Base-by-base conservation (phyloP, 1,284 basidiomycete genomes). In the Ganoderma boninense region DNA sequence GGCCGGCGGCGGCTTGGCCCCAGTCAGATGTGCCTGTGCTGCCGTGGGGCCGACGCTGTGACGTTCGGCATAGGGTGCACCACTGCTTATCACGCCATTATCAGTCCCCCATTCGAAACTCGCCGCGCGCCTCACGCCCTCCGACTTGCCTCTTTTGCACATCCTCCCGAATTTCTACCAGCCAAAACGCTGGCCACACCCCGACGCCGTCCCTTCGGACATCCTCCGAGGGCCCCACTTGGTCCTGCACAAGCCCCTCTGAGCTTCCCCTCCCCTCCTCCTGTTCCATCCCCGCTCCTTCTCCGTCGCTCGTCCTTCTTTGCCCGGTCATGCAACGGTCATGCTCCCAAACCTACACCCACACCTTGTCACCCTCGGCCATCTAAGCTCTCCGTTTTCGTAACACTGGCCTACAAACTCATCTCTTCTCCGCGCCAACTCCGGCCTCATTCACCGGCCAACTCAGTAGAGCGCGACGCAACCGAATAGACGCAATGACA, bases 41-140 rank as follows among this genome's bases (percentile, higher is more conserved):
- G n/a, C 35, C 13, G 29, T 42, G 23, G 62, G n/a, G 59, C 59
- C 59, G 62, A 29, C n/a, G 26, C 26, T 35, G 59, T 40, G 59
- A 60, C 56, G 32, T 57, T 60, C 59, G 59, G 59, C 73, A 69
- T 59, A 35, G 67, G 26, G 20, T n/a, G 56, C 46, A 40, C 64
- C 46, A 32, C 64, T 56, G 71, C 67, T 73, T 72, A 73, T 73
- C 74, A 61, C 61, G n/a, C 20, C 66, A 72, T 68, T 71, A 74
- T 74, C 72, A 76, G 69, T 74, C 73, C 75, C 75, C 75, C 62
- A 57, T 71, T 74, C 69, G 61, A 62, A 67, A 63, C 52, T 38
- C 61, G 16, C 23, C 60, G 14, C 64, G 68, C 64, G 65, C 44
- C 52, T 62, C 29, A 7, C 61, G 61, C 70, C 64, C 64, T 64